These are phyloP conservation scores for Aspergillus kassunensis DNA, from an alignment of 495 filamentous ascomycete genomes.

Conservation along the genomic window DNA sequence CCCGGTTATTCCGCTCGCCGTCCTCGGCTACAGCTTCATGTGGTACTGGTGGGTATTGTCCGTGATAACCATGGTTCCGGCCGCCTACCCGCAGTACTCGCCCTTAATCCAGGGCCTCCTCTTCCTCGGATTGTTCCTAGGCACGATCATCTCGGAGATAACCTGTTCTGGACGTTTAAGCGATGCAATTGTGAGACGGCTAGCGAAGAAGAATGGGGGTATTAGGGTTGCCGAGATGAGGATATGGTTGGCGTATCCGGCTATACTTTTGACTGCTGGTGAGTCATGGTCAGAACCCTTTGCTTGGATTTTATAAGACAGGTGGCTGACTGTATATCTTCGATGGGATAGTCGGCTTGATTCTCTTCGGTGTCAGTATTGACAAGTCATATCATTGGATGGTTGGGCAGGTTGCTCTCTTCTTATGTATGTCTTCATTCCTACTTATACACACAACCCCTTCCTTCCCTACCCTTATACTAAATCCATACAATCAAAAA, in stretches of 20 bases:
- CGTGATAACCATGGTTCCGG: conserved; percentile 56
- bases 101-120: conserved; percentile 56
- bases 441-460: neutral
- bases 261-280: conserved; percentile 47
- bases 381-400: conserved; percentile 57
- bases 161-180: conserved; percentile 52
- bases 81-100: conserved; percentile 49
- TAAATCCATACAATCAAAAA: conserved; percentile 1
- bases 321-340: neutral
- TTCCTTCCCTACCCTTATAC: neutral
- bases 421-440: conserved; percentile 33
- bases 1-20: conserved; percentile 41
- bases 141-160: conserved; percentile 52
- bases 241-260: conserved; percentile 56
- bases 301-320: neutral
- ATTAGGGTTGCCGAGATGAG: conserved; percentile 54
- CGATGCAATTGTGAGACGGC: conserved; percentile 45
- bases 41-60: conserved; percentile 66
- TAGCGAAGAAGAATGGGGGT: conserved; percentile 45
- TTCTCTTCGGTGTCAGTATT: conserved; percentile 57
- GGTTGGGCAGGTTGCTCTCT: conserved; percentile 57
- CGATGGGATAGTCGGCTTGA: conserved; percentile 26
- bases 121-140: conserved; percentile 55
- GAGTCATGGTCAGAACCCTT: no score
- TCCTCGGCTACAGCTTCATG: conserved; percentile 51